Percentiles rank a stretch among this genome's conserved stretches.
phyloP scores from a whole-genome alignment of 495 filamentous ascomycete species.

The Penicillium cosmopolitanum region DNA sequence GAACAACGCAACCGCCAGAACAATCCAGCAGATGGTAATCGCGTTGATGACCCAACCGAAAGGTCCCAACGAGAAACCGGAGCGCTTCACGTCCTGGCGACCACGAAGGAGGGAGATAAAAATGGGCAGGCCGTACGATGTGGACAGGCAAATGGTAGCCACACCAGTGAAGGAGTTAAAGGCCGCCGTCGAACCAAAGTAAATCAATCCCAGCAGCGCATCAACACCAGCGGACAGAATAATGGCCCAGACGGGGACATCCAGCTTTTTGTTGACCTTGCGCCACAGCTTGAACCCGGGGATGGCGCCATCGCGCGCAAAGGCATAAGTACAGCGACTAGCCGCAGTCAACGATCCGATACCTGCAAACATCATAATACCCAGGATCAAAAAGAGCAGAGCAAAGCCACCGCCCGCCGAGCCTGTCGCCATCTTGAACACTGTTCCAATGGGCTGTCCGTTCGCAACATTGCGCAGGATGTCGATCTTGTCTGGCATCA shows the following conservation, averaged over 20 bases:
- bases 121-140: slow-evolving; percentile 66
- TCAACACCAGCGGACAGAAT: slow-evolving; percentile 57
- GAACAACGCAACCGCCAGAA: slow-evolving; percentile 54
- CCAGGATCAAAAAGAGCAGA: slow-evolving; percentile 71
- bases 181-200: slow-evolving; percentile 63
- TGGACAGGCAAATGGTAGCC: slow-evolving; percentile 65
- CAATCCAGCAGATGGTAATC: slow-evolving; percentile 53
- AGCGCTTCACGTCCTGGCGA: slow-evolving; percentile 49
- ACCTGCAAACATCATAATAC: slow-evolving; percentile 73
- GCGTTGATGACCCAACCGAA: slow-evolving; percentile 59
- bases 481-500: slow-evolving; percentile 54
- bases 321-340: slow-evolving; percentile 77
- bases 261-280: slow-evolving; percentile 54
- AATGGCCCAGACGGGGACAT: slow-evolving; percentile 62
- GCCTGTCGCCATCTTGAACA: slow-evolving; percentile 41
- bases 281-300: slow-evolving; percentile 69
- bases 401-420: slow-evolving; percentile 65
- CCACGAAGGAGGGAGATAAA: slow-evolving; percentile 58
- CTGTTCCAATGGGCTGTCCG: slow-evolving; percentile 51
- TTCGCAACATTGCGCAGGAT: slow-evolving; percentile 60
- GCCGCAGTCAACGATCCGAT: slow-evolving; percentile 74
- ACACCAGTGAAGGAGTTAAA: slow-evolving; percentile 71
- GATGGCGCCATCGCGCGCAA: slow-evolving; percentile 68
- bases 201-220: slow-evolving; percentile 63
- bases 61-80: slow-evolving; percentile 52